phyloP scores from a whole-genome alignment of 108 stramenopile genomes.

The Cylindrotheca fusiformis region DNA sequence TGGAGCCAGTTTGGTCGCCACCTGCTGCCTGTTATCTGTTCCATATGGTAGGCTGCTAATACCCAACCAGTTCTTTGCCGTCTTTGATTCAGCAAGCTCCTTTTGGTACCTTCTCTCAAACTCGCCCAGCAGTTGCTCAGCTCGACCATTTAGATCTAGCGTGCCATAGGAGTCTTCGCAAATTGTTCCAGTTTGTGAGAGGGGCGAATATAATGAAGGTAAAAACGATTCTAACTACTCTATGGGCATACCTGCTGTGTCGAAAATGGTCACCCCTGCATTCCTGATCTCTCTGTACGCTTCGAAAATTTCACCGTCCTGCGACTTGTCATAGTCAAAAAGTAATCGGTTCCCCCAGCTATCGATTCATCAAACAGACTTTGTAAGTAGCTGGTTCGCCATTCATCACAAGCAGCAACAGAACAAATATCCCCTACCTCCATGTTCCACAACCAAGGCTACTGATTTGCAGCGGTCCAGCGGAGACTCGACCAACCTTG shows the following conservation, averaged over 20 bases:
- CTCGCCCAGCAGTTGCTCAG: slow-evolving; percentile 71
- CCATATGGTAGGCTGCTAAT: not conserved
- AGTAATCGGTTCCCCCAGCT: slow-evolving; percentile 81
- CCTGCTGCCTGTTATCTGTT: slow-evolving; percentile 54
- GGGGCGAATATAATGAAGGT: too few relatives aligned
- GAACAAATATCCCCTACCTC: slow-evolving; percentile 63
- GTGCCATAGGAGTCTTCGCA: slow-evolving; percentile 87
- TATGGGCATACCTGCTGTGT: too few relatives aligned
- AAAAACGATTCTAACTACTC: too few relatives aligned
- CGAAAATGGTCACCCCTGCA: slow-evolving; percentile 81
- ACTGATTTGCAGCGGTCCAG: slow-evolving; percentile 71
- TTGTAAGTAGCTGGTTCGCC: slow-evolving; percentile 68
- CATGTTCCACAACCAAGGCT: slow-evolving; percentile 79
- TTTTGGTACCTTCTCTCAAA: slow-evolving; percentile 72
- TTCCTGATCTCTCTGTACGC: slow-evolving; percentile 61
- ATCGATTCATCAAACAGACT: slow-evolving; percentile 19
- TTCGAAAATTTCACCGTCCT: slow-evolving; percentile 79
- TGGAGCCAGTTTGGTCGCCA: slow-evolving; percentile 86
- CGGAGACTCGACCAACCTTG: slow-evolving; percentile 47
- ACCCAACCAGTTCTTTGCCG: not conserved
- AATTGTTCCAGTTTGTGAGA: too few relatives aligned
- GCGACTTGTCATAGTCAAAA: slow-evolving; percentile 76
- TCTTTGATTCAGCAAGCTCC: slow-evolving; percentile 18
- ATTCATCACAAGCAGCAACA: slow-evolving; percentile 60
- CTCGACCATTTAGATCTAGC: slow-evolving; percentile 77